These are phyloP conservation scores for Candida xiaguanensis DNA, from an alignment of 805 yeast species.

Conservation along the genomic window DNA sequence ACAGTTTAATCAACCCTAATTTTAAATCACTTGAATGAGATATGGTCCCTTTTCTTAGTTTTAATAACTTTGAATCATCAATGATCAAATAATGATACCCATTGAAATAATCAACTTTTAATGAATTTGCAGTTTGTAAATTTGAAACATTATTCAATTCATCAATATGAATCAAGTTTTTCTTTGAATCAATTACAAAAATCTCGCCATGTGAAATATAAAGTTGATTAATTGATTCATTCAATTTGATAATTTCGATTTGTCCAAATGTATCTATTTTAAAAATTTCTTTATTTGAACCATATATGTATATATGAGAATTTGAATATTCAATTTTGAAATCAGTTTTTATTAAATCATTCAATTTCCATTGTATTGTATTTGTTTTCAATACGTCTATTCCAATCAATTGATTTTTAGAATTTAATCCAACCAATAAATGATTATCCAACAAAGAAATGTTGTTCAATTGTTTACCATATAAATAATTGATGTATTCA, in stretches of 20 bases:
- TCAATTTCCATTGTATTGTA: slow-evolving; percentile 9
- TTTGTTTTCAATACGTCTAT: slow-evolving; percentile 7
- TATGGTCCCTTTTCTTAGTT: slow-evolving; percentile 12
- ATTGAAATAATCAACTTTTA: slow-evolving; percentile 4
- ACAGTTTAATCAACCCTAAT: slow-evolving; percentile 7
- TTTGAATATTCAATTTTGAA: background rate
- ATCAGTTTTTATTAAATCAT: background rate
- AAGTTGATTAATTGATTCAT: background rate
- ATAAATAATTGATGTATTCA: slow-evolving; percentile 8
- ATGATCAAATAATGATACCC: slow-evolving; percentile 5
- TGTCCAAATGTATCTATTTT: slow-evolving; percentile 8
- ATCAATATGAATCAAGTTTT: slow-evolving; percentile 1
- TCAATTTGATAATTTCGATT: slow-evolving; percentile 3
- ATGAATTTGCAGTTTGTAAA: background rate
- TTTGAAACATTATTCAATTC: background rate
- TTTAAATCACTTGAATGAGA: slow-evolving; percentile 2
- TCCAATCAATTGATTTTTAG: slow-evolving; percentile 9
- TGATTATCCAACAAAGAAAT: slow-evolving; percentile 3
- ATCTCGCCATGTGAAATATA: background rate
- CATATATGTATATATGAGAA: slow-evolving; percentile 3
- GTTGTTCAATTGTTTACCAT: slow-evolving; percentile 5
- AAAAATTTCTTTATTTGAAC: background rate
- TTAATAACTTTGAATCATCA: slow-evolving; percentile 6
- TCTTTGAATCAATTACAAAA: slow-evolving; percentile 4
- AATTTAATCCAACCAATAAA: slow-evolving; percentile 4